A percentile compares a stretch with the other conserved stretches of the same genome.
Evolutionary conservation across 495 filamentous ascomycete genomes (phyloP).

Genomic region (Jackrogersella multiformis): DNA sequence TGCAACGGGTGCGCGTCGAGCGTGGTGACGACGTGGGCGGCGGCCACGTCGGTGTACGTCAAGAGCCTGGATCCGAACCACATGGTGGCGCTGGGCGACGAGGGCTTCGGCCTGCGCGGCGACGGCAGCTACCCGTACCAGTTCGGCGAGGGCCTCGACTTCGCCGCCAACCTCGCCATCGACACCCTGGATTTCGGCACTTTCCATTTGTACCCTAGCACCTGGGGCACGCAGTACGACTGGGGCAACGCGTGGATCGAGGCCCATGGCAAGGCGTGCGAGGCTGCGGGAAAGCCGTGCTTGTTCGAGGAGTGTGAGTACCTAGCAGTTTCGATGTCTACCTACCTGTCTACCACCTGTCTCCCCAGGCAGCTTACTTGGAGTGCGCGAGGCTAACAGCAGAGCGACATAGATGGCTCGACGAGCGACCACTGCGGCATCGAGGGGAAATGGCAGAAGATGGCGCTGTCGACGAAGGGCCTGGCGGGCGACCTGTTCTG

Average conservation of each 20-base stretch:
- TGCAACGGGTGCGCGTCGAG: slow-evolving; percentile 53
- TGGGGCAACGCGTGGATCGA: slow-evolving; percentile 68
- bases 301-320: slow-evolving; percentile 75
- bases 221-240: slow-evolving; percentile 51
- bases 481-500: slow-evolving; percentile 71
- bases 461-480: slow-evolving; percentile 56
- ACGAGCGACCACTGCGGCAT: slow-evolving; percentile 53
- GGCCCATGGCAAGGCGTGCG: slow-evolving; percentile 66
- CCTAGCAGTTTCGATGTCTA: not conserved
- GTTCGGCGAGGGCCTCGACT: slow-evolving; percentile 69
- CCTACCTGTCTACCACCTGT: not conserved
- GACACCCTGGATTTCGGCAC: slow-evolving; percentile 71
- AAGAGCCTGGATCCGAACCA: slow-evolving; percentile 61
- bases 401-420: slow-evolving; percentile 35
- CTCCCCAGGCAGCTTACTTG: not conserved
- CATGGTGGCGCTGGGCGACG: slow-evolving; percentile 62
- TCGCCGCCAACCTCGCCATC: slow-evolving; percentile 66
- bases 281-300: slow-evolving; percentile 69
- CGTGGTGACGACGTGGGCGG: slow-evolving; percentile 58
- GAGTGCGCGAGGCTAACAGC: slow-evolving; percentile 46
- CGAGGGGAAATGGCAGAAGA: slow-evolving; percentile 66
- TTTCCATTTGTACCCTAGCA: slow-evolving; percentile 72
- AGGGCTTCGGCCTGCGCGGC: slow-evolving; percentile 60
- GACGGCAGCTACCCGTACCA: slow-evolving; percentile 68
- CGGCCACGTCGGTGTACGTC: slow-evolving; percentile 58